A percentile compares a stretch with the other conserved stretches of the same genome.
Conservation (phyloP, 768 basidiomycete species). For the Crucibulum laeve region DNA sequence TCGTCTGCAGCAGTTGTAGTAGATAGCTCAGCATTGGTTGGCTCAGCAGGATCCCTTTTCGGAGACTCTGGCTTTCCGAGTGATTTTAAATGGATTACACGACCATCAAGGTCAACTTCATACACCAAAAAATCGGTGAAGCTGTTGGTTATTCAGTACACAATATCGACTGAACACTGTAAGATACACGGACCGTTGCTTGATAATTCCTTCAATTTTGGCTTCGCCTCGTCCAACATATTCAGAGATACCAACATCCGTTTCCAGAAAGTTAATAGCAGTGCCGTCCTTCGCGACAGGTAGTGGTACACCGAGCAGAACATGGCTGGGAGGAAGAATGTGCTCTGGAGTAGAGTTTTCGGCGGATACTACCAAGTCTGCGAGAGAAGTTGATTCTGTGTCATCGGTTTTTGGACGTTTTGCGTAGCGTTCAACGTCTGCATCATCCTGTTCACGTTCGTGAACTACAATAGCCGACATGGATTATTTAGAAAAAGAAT, state of each 20-base stretch:
- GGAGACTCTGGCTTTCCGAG: slow-evolving; percentile 63
- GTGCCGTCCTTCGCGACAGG: slow-evolving; percentile 46
- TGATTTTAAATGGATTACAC: slow-evolving; percentile 77
- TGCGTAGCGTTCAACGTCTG: slow-evolving; percentile 34
- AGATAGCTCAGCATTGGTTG: background rate
- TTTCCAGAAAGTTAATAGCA: slow-evolving; percentile 61
- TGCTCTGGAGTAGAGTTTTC: slow-evolving; percentile 20
- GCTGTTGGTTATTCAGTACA: slow-evolving; percentile 31
- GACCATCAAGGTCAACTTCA: slow-evolving; percentile 80
- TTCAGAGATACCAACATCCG: slow-evolving; percentile 87
- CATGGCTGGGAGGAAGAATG: slow-evolving; percentile 72
- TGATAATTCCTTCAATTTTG: slow-evolving; percentile 88
- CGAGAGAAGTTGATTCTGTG: background rate
- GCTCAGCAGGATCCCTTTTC: slow-evolving; percentile 14
- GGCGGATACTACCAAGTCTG: slow-evolving; percentile 1
- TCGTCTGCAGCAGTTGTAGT: slow-evolving; percentile 11
- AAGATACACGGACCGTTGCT: slow-evolving; percentile 69
- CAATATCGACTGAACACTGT: slow-evolving; percentile 2
- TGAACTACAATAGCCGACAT: slow-evolving; percentile 36
- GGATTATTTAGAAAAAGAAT: slow-evolving; percentile 9
- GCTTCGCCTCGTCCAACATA: slow-evolving; percentile 70
- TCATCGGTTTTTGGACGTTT: slow-evolving; percentile 39
- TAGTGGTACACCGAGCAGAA: slow-evolving; percentile 55
- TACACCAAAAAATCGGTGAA: slow-evolving; percentile 97
- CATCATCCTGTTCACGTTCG: slow-evolving; percentile 50